Evolutionary conservation across 2,329 filamentous ascomycete species (phyloP).

Genomic region (Aureobasidium pullulans): DNA sequence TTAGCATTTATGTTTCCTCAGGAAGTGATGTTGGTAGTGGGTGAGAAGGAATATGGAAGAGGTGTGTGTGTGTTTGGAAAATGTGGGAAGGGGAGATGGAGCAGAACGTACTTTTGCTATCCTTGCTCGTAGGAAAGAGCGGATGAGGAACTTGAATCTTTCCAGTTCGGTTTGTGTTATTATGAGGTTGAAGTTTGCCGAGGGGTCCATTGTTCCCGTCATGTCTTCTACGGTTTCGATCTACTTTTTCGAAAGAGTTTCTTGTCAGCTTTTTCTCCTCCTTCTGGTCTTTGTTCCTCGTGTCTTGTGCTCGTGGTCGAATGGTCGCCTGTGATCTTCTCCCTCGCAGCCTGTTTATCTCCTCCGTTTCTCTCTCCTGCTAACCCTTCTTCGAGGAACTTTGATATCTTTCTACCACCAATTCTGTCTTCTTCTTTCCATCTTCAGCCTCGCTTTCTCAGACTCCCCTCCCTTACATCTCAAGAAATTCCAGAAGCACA

Average conservation of each 20-base stretch:
- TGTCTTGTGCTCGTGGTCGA: background rate
- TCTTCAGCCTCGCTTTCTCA: too few species aligned
- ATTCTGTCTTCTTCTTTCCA: too few species aligned
- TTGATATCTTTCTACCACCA: too few species aligned
- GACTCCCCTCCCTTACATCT: background rate
- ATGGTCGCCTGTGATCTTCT: too few species aligned
- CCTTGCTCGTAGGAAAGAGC: constrained; percentile 74
- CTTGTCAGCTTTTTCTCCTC: background rate
- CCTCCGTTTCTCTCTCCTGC: background rate
- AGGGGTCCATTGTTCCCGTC: constrained; percentile 80
- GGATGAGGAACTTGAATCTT: constrained; percentile 82
- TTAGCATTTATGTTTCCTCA: constrained; percentile 2
- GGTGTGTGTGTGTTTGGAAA: background rate
- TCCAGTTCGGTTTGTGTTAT: constrained; percentile 95
- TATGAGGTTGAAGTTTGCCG: constrained; percentile 86
- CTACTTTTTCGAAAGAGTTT: constrained; percentile 23
- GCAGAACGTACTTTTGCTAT: constrained; percentile 63
- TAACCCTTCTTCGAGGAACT: too few species aligned
- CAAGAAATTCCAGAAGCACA: too few species aligned
- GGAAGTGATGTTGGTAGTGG: too few species aligned
- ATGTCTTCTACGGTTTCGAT: constrained; percentile 47
- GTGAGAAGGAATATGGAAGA: background rate
- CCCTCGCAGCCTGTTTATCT: background rate
- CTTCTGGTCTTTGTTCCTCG: too few species aligned
- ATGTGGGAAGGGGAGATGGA: background rate